Conservation (phyloP, 2,329 filamentous ascomycete species). For the Didymellaceae sp. region DNA sequence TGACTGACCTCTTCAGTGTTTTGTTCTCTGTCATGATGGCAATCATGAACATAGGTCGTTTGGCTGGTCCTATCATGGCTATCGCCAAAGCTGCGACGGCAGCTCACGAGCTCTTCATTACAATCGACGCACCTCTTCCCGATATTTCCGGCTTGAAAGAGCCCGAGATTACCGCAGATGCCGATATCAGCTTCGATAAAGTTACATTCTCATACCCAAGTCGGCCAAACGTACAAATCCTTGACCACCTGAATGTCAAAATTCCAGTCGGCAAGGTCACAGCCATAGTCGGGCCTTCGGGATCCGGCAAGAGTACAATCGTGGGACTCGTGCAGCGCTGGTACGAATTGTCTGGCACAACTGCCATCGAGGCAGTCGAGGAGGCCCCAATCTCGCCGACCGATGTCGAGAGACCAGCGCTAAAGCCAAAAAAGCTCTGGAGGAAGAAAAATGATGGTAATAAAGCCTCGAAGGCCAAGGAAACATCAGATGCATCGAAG, state of each 20-base stretch:
- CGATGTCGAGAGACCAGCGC: constrained; percentile 4
- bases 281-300: constrained; percentile 76
- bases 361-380: constrained; percentile 14
- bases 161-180: constrained; percentile 43
- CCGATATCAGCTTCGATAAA: constrained; percentile 44
- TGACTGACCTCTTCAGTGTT: constrained; percentile 31
- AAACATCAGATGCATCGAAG: constrained; percentile 4
- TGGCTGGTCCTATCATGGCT: constrained; percentile 41
- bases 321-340: constrained; percentile 74
- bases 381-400: constrained; percentile 5
- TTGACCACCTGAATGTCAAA: constrained; percentile 64
- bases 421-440: constrained; percentile 22
- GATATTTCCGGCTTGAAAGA: constrained; percentile 41
- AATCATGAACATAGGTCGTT: constrained; percentile 41
- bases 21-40: constrained; percentile 50
- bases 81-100: constrained; percentile 46
- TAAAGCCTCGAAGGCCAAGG: neutral
- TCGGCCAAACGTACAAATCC: constrained; percentile 67
- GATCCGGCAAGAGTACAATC: constrained; percentile 76
- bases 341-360: constrained; percentile 63
- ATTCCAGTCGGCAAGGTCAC: constrained; percentile 71
- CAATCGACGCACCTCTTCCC: constrained; percentile 43
- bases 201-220: constrained; percentile 49
- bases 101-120: constrained; percentile 45
- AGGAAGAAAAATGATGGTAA: constrained; percentile 12